Base-by-base conservation (phyloP, 306 rosid species). In the Glycine soja region DNA sequence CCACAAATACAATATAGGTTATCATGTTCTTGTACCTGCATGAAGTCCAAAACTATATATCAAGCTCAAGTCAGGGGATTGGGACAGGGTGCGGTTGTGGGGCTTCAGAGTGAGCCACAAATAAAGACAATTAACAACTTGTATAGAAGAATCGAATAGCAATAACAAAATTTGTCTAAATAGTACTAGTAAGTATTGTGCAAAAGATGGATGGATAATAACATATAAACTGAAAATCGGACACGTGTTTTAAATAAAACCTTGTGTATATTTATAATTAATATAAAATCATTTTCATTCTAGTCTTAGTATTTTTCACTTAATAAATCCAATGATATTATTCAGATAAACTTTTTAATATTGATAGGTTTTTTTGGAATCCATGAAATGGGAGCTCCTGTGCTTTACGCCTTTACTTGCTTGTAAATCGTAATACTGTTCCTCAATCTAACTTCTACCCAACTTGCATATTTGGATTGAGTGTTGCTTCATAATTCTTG, bases 1-100 rank as follows among this genome's bases (percentile, higher is more conserved):
- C 75, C 73, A 50, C 42, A 24, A 24, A 24, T 24, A 24, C 30
- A 10, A 58, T 4, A 24, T 24, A 16, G 72, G 62, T 45, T 72
- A 7, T 10, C 74, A 58, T 38, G 45, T 16, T 59, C 50, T 76
- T 36, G 66, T 69, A 14, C 70, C 48, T n/a, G 45, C 45, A 46
- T 67, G n/a, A 7, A 75, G 15, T 53, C 47, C 51, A 53, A 50
- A 9, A 68, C 77, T 36, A 45, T 68, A 16, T 16, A 47, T 69
- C 65, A 57, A 56, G 48, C 62, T 77, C 62, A 47, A 48, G 78
- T 70, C 19, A 32, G 61, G 19, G 10, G 70, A 73, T 57, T 10
- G 54, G 52, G 47, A 30, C 73, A 56, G 16, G 53, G 72, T 59
- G 74, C n/a, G 48, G 2, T 14, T 61, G 57, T 70, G 86, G 82